Evolutionary conservation across 495 filamentous ascomycete genomes (phyloP), one percentile per base, ranked within the genome.

Genomic region (Cladorrhinum samala): DNA sequence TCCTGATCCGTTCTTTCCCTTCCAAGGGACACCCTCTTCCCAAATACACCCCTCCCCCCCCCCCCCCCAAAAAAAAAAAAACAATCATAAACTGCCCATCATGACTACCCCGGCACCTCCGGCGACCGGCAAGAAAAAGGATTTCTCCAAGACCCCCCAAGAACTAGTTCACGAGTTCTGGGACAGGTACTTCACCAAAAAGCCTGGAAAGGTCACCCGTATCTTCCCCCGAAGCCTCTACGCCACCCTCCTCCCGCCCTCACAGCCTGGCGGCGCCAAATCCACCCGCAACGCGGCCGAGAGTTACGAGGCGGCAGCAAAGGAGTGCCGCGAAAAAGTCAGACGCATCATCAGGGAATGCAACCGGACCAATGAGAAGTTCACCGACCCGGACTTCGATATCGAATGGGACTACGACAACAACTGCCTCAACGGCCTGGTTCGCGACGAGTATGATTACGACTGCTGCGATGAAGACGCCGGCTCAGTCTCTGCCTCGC

Each of bases 381-480:
- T 88, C 57, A 80, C 83, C 2, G 87, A 91, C 68, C 78, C 82
- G 8, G 81, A 88, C 65, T 91, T 91, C 59, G 84, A 91, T 60
- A 81, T 91, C 51, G 83, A 86, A 56, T 68, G 73, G 38, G 87
- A 88, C 27, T 41, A 44, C 19, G 20, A 47, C n/a, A 20, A 50
- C 18, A 60, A 65, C 58, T 67, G 62, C 33, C 54, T 65, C 5
- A 54, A 69, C 50, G 62, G 62, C 18, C 50, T 66, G 16, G 50
- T 59, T 23, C 56, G 59, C 9, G 45, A 21, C 24, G 47, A 47
- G 2, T 27, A 30, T n/a, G 27, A 14, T 16, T 45, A 38, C 27
- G 43, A 56, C 30, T 23, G 17, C 55, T 30, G 43, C 9, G 50
- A 52, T 40, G 40, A 25, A 14, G 24, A 25, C 13, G 39, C 33